phyloP scores from a whole-genome alignment of 1,284 basidiomycete genomes.

The Omphalotus olearius region DNA sequence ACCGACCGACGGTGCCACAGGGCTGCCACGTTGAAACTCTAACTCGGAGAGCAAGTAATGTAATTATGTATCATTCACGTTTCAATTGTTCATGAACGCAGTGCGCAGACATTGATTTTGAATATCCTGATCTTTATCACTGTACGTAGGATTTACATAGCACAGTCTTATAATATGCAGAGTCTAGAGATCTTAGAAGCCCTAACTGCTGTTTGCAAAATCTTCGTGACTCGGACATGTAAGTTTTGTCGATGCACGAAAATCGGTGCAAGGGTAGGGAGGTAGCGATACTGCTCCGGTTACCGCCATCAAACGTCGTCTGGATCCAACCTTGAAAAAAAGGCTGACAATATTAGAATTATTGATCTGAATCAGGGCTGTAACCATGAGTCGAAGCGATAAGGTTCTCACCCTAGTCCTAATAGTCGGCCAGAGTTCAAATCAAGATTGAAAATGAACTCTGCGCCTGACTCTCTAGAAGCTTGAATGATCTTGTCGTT shows the following conservation, averaged over 20 bases:
- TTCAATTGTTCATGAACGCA: too few relatives aligned
- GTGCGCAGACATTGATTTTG: too few relatives aligned
- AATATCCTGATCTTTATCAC: too few relatives aligned
- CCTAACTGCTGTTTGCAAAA: slow-evolving; percentile 14
- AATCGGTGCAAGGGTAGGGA: slow-evolving; percentile 18
- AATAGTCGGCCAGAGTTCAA: slow-evolving; percentile 22
- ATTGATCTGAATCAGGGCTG: neutral
- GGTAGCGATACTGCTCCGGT: slow-evolving; percentile 21
- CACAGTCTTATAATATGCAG: too few relatives aligned
- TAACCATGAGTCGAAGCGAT: neutral
- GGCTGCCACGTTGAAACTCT: too few relatives aligned
- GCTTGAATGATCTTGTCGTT: slow-evolving; percentile 17
- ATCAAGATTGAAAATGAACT: slow-evolving; percentile 20
- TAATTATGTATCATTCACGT: too few relatives aligned
- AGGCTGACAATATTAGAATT: too few relatives aligned
- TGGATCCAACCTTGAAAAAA: slow-evolving; percentile 20
- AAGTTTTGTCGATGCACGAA: slow-evolving; percentile 18
- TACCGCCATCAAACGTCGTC: slow-evolving; percentile 17
- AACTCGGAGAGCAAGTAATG: too few relatives aligned
- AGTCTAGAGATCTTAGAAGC: too few relatives aligned
- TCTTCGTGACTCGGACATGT: slow-evolving; percentile 17
- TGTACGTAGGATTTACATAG: too few relatives aligned
- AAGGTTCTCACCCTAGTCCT: slow-evolving; percentile 19
- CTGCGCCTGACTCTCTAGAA: slow-evolving; percentile 15
- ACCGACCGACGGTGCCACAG: too few relatives aligned